Base-by-base conservation (phyloP, 805 yeast species). In the Kazachstania psychrophila region DNA sequence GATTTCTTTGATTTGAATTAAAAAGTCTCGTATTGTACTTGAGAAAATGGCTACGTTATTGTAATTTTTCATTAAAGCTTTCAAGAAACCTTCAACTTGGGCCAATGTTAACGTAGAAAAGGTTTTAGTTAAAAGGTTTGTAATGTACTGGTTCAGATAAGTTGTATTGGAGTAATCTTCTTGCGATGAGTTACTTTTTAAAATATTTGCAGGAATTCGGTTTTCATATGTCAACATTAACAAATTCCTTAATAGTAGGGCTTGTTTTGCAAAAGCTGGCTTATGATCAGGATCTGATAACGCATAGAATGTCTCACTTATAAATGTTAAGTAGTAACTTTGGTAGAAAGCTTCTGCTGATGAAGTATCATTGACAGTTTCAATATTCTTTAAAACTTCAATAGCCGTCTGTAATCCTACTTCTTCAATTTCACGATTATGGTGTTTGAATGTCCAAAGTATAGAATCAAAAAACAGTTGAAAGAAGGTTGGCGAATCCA, bases 381-480 rank as follows among this genome's bases (percentile, higher is more conserved):
- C 86, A 45, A 88, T 84, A 56, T 89, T 87, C 44, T 73, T 74
- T 41, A 88, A 68, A 43, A 89, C 65, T 51, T 87, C 96, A 39
- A 78, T 70, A 15, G 88, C 81, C 42, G 87, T 68, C 22, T 77
- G 71, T 48, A 88, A 71, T 10, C 96, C 97, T 32, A 77, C 75
- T 46, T 77, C 82, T 60, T 89, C 96, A 35, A 89, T 95, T 34
- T 87, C 95, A 56, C 95, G 75, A 61, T 88, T 86, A 52, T 84
- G 87, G 60, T 89, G 97, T 64, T 88, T 87, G 58, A 89, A 81
- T 0, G 96, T 95, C 97, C 97, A 89, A 51, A 87, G 68, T 25
- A 94, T 85, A 2, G 96, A 92, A 61, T 85, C 86, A 42, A 89
- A 77, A 38, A 89, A 79, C 37, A 82, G 72, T 52, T 80, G 84